These are phyloP conservation scores for Isatis lusitanica DNA, from an alignment of 441 rosid species.

Conservation along the genomic window DNA sequence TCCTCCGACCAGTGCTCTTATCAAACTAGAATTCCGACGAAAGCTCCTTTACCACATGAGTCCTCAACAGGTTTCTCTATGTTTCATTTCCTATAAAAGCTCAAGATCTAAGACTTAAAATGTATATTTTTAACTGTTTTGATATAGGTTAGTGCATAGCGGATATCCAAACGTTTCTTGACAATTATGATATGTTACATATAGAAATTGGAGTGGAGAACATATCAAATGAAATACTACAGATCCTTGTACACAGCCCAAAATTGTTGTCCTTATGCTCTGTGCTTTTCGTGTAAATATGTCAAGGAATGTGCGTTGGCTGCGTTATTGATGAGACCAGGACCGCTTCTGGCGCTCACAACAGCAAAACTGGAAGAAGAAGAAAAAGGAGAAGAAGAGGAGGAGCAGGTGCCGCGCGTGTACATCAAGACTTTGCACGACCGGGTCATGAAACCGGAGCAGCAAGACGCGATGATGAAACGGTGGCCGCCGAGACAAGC, in stretches of 20 bases:
- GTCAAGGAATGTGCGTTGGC: slow-evolving; percentile 59
- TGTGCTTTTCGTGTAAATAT: neutral
- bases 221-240: neutral
- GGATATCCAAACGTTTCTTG: neutral
- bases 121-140: neutral
- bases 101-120: neutral
- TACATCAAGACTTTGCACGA: slow-evolving; percentile 63
- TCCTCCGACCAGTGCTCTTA: slow-evolving; percentile 70
- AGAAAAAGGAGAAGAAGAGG: slow-evolving; percentile 20
- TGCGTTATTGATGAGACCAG: slow-evolving; percentile 60
- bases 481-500: slow-evolving; percentile 67
- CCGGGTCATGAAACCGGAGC: slow-evolving; percentile 57
- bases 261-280: neutral
- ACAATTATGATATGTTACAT: neutral
- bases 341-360: slow-evolving; percentile 53
- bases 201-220: neutral
- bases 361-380: slow-evolving; percentile 42
- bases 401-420: slow-evolving; percentile 45
- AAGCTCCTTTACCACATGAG: slow-evolving; percentile 60
- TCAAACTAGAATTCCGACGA: slow-evolving; percentile 62
- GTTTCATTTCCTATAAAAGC: neutral
- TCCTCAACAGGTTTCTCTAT: slow-evolving; percentile 67
- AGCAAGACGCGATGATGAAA: slow-evolving; percentile 67
- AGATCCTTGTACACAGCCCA: neutral
- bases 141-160: neutral